A percentile compares a stretch with the other conserved stretches of the same genome.
Evolutionary conservation across 164 flowering plant species (phyloP).

Genomic region (Aristolochia contorta): DNA sequence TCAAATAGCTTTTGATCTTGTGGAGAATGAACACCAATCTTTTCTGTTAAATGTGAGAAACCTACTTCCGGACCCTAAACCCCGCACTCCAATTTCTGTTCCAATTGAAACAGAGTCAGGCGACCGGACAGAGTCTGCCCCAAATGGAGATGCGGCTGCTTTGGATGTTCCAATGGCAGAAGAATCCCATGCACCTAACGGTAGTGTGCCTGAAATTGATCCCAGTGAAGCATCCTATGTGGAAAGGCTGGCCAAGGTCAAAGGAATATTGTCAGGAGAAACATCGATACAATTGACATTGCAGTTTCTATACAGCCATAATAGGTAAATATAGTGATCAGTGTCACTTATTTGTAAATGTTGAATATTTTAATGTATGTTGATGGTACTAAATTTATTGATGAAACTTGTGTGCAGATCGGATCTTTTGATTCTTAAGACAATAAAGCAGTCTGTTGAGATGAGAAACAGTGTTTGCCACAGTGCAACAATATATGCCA

Average conservation of each 20-base stretch:
- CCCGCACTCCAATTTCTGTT: constrained; percentile 18
- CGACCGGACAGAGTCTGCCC: constrained; percentile 27
- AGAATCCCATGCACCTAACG: constrained; percentile 31
- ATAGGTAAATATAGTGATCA: constrained; percentile 40
- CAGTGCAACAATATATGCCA: constrained; percentile 90
- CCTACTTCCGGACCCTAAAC: constrained; percentile 46
- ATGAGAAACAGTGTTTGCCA: constrained; percentile 96
- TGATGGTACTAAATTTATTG: not conserved
- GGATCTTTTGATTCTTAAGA: constrained; percentile 78
- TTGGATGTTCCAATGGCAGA: constrained; percentile 30
- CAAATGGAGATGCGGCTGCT: constrained; percentile 23
- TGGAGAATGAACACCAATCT: constrained; percentile 95
- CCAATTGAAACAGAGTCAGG: constrained; percentile 22
- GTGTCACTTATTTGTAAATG: not conserved
- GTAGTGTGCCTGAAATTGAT: constrained; percentile 23
- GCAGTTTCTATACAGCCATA: constrained; percentile 81
- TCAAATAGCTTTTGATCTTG: constrained; percentile 94
- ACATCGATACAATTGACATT: constrained; percentile 88
- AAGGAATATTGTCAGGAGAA: constrained; percentile 81
- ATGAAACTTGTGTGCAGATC: constrained; percentile 32
- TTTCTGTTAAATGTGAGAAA: constrained; percentile 78
- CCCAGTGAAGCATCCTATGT: constrained; percentile 46
- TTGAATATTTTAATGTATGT: too few relatives aligned
- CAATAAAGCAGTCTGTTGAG: constrained; percentile 92
- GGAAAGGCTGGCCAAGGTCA: constrained; percentile 58